Conservation (phyloP, 495 filamentous ascomycete genomes). For the Choiromyces venosus region DNA sequence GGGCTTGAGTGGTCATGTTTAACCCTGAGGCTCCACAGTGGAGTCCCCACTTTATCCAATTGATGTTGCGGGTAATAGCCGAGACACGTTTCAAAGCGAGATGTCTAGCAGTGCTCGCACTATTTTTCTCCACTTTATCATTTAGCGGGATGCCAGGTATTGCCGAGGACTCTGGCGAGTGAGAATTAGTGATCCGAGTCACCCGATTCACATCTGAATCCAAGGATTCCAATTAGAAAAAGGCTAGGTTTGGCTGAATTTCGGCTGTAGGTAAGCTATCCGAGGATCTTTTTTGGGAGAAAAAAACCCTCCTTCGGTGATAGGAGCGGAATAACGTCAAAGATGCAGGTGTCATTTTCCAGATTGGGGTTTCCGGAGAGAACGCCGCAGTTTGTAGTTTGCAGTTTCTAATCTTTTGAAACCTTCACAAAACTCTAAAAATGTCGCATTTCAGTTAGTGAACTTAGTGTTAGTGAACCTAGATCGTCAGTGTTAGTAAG, state of each 20-base stretch:
- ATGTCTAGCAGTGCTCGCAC: not conserved
- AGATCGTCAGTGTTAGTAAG: not conserved
- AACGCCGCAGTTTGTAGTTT: not conserved
- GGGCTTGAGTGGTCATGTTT: not conserved
- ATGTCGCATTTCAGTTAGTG: not conserved
- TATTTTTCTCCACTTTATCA: not conserved
- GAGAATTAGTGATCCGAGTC: not conserved
- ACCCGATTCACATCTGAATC: too few relatives aligned
- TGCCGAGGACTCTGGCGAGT: not conserved
- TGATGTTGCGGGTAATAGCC: not conserved
- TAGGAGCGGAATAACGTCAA: not conserved
- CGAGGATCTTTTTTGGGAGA: not conserved
- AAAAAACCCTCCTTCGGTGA: not conserved
- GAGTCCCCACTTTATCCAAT: not conserved
- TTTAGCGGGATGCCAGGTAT: not conserved
- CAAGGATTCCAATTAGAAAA: not conserved
- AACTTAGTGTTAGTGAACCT: not conserved
- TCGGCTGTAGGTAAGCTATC: not conserved
- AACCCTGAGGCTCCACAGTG: not conserved
- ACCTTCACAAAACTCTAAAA: not conserved
- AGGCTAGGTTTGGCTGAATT: not conserved
- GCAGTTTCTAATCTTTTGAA: not conserved
- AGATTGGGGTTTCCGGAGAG: not conserved
- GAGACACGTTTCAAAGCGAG: not conserved
- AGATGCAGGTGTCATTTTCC: not conserved